Evolutionary conservation across 495 filamentous ascomycete genomes (phyloP).

Genomic region (Chaetomium tenue): DNA sequence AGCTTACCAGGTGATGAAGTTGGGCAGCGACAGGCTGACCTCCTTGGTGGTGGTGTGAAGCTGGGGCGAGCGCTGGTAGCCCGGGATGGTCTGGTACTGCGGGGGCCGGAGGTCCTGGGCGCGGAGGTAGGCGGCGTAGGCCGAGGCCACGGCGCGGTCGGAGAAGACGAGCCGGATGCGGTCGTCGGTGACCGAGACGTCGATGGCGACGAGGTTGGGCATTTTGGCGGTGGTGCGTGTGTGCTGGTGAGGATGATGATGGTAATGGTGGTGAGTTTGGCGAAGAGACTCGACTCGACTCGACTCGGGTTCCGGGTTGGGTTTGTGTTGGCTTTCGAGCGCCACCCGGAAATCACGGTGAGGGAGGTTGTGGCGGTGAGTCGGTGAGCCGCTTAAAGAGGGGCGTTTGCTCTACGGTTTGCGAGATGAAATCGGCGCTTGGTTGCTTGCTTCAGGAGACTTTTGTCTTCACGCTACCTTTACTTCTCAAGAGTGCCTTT

Average conservation of each 20-base stretch:
- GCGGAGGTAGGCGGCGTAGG: slow-evolving; percentile 34
- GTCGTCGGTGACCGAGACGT: slow-evolving; percentile 34
- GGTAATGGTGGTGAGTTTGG: background rate
- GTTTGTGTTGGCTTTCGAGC: background rate
- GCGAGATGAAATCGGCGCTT: background rate
- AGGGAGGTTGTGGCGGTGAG: slow-evolving; percentile 20
- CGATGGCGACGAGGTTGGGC: slow-evolving; percentile 35
- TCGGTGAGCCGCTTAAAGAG: slow-evolving; percentile 1
- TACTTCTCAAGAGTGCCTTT: background rate
- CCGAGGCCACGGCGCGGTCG: slow-evolving; percentile 33
- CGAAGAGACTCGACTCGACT: background rate
- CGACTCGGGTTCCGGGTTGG: background rate
- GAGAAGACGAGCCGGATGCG: slow-evolving; percentile 36
- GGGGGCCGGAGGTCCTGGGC: slow-evolving; percentile 26
- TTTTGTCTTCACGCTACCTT: background rate
- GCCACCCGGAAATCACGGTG: background rate
- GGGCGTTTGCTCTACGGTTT: background rate
- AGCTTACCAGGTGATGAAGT: slow-evolving; percentile 32
- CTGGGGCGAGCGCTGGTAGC: slow-evolving; percentile 28
- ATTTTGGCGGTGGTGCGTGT: slow-evolving; percentile 16
- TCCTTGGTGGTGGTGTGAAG: slow-evolving; percentile 28
- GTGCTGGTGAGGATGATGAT: background rate
- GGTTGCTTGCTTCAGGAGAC: no score
- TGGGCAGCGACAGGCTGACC: slow-evolving; percentile 32
- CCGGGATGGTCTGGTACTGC: slow-evolving; percentile 20